phyloP scores from a whole-genome alignment of 2,329 filamentous ascomycete genomes.

The Thelonectria olida region DNA sequence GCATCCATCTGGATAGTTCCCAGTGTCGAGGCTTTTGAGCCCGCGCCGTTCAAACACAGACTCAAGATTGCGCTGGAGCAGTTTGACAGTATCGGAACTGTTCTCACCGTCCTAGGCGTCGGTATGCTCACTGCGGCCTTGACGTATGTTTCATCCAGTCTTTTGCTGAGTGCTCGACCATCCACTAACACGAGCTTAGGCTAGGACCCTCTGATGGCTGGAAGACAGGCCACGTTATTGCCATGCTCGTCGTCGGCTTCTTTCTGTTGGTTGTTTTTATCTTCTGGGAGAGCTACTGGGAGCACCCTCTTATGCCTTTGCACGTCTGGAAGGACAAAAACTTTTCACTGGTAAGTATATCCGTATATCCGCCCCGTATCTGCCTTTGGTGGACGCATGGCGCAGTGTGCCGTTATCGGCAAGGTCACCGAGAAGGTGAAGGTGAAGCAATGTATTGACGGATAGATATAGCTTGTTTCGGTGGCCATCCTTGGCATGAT shows the following conservation, averaged over 20 bases:
- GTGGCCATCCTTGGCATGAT: conserved; percentile 69
- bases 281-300: conserved; percentile 67
- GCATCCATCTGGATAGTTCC: conserved; percentile 71
- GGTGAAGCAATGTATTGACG: conserved; percentile 5
- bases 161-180: not conserved
- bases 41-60: conserved; percentile 34
- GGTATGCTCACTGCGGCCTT: conserved; percentile 71
- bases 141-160: conserved; percentile 53
- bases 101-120: conserved; percentile 70
- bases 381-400: not conserved
- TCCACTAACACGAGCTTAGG: conserved; percentile 51
- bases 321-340: conserved; percentile 69
- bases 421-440: not conserved
- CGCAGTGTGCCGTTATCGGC: not conserved
- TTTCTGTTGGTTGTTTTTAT: conserved; percentile 65
- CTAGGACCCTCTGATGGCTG: conserved; percentile 69
- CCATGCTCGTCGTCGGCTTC: conserved; percentile 67
- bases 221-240: conserved; percentile 69
- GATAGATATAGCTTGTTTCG: conserved; percentile 56
- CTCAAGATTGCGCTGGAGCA: conserved; percentile 55
- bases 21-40: conserved; percentile 55
- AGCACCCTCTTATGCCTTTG: conserved; percentile 61
- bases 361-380: not conserved
- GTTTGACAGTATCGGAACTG: conserved; percentile 69
- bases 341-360: conserved; percentile 65